Base-by-base conservation (phyloP, 768 basidiomycete species). In the Podaxis rugospora region DNA sequence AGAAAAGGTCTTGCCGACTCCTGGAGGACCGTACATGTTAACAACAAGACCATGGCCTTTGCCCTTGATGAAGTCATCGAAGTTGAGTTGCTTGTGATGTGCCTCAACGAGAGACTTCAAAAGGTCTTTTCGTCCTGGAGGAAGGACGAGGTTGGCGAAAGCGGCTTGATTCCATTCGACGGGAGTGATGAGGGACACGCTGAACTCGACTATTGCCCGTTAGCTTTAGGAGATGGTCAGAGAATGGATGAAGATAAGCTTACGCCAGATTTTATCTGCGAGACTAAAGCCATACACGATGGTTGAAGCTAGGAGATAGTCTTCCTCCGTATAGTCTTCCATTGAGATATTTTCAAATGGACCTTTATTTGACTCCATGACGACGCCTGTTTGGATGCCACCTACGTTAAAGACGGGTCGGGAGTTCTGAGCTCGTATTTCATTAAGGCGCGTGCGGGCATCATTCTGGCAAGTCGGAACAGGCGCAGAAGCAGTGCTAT, bases 271-370 rank as follows among this genome's bases (percentile, higher is more conserved):
- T 69, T 87, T 87, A 61, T 84, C 84, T 5, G 71, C 64, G 50
- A 88, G 70, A 69, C 85, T 85, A 70, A 88, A 89, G 0, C 85
- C 86, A 62, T 83, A 83, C 2, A 87, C 80, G 39, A 83, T 74
- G 0, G 83, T 79, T 0, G 86, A 76, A 0, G 85, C 75, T 3
- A 89, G 70, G 28, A 87, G 71, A 16, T 87, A 71, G 39, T 85
- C 80, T 21, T 84, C 81, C 3, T 84, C 81, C 0, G 75, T 73
- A 37, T 86, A 66, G 32, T 82, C 76, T 4, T 71, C 68, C 2
- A 74, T 64, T 16, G 68, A 14, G 7, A 69, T 67, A 7, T 71
- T 70, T 35, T 72, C 70, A 13, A 61, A 50, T 4, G 60, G 47
- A 1, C 57, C 57, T 37, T 58, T 58, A 21, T 54, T 57, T 2